Percentiles rank a stretch among this genome's conserved stretches.
Conservation (phyloP, 345 rosid genomes). For the Populus tremula region DNA sequence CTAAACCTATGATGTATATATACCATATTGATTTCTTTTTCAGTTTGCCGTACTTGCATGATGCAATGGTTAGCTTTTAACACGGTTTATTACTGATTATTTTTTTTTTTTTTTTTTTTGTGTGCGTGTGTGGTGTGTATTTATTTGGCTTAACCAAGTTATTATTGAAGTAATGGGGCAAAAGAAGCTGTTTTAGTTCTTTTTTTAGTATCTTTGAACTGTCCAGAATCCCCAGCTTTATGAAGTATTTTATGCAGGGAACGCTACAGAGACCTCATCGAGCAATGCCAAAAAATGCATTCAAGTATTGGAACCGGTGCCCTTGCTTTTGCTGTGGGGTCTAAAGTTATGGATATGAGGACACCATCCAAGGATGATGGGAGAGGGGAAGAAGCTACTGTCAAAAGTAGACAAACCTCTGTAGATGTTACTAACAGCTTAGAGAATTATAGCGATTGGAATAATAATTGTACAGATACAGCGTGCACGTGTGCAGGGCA, state of each 20-base stretch:
- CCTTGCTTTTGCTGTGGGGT: constrained; percentile 86
- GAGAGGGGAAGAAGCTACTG: constrained; percentile 43
- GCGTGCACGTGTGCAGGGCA: constrained; percentile 45
- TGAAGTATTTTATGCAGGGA: constrained; percentile 53
- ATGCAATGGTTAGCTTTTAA: background rate
- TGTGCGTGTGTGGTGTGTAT: background rate
- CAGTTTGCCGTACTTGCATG: background rate
- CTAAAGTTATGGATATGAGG: constrained; percentile 93
- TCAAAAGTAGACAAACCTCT: constrained; percentile 41
- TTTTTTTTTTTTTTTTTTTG: background rate
- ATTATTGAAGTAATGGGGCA: background rate
- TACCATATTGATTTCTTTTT: background rate
- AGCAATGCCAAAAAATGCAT: constrained; percentile 84
- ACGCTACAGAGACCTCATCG: constrained; percentile 58
- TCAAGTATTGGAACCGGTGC: constrained; percentile 87
- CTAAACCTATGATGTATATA: background rate
- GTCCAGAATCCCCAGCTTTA: too few species aligned
- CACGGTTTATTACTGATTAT: background rate
- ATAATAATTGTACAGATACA: constrained; percentile 54
- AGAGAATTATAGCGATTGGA: constrained; percentile 42
- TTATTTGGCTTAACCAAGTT: background rate
- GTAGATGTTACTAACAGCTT: constrained; percentile 39
- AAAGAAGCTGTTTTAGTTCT: background rate
- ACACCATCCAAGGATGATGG: constrained; percentile 65
- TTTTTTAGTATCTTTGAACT: background rate